Evolutionary conservation across 768 basidiomycete species (phyloP).

Genomic region (Kwoniella heveanensis): DNA sequence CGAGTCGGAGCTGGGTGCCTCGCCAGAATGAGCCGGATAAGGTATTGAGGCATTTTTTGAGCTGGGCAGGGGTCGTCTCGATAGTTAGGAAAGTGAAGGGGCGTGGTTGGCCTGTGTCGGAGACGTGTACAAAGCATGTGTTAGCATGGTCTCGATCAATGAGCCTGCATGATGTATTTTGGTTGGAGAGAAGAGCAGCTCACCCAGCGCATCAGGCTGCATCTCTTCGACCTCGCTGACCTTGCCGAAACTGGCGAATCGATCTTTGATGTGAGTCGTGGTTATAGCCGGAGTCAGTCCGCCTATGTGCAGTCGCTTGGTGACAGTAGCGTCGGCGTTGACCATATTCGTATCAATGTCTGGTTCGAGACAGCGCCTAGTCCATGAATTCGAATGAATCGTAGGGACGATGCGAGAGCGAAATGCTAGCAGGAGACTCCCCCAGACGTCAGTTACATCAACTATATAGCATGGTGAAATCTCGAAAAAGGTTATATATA

Average conservation of each 20-base stretch:
- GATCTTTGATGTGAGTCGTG: conserved; percentile 41
- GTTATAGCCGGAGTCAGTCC: conserved; percentile 47
- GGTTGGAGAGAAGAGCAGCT: no score
- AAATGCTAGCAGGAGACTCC: no score
- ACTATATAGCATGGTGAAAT: conserved; percentile 5
- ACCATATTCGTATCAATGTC: conserved; percentile 6
- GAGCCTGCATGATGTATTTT: no score
- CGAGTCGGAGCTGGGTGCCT: conserved; percentile 49
- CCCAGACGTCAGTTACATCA: no score
- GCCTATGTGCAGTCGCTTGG: conserved; percentile 44
- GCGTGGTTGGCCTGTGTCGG: conserved; percentile 39
- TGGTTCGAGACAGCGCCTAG: no score
- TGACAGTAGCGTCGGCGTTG: conserved; percentile 22
- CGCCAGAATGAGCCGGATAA: conserved; percentile 53
- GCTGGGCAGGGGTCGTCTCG: conserved; percentile 39
- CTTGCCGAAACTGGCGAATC: conserved; percentile 46
- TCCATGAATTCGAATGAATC: no score
- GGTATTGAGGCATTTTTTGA: conserved; percentile 51
- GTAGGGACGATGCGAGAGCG: no score
- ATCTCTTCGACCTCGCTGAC: conserved; percentile 38
- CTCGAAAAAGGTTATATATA: background rate
- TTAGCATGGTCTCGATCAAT: no score
- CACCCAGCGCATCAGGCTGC: conserved; percentile 40
- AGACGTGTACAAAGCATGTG: no score
- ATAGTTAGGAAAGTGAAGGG: conserved; percentile 48